A percentile compares a stretch with the other conserved stretches of the same genome.
phyloP scores from a whole-genome alignment of 257 asterid genomes.

The Scutellaria barbata region DNA sequence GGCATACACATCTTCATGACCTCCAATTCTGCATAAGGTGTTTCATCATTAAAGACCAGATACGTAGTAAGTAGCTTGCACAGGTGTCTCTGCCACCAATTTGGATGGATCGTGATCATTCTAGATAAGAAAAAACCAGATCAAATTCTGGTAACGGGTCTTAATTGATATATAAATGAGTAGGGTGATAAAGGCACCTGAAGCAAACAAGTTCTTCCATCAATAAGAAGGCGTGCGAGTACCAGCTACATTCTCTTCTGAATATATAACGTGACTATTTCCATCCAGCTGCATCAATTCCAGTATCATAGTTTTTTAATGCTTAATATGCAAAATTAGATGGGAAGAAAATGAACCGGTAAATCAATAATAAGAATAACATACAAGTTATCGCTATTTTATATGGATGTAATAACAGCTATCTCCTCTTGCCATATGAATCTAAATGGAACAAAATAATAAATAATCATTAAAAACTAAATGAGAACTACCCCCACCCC shows the following conservation, averaged over 20 bases:
- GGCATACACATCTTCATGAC: constrained; percentile 99
- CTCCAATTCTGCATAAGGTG: constrained; percentile 96
- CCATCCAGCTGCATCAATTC: constrained; percentile 76
- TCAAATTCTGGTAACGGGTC: constrained; percentile 29
- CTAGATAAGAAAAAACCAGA: constrained; percentile 47
- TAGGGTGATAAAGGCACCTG: constrained; percentile 63
- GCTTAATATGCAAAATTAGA: constrained; percentile 14
- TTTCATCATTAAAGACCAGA: constrained; percentile 79
- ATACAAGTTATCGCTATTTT: constrained; percentile 26
- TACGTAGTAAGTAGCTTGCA: constrained; percentile 90
- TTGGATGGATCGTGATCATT: constrained; percentile 99
- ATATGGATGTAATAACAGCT: constrained; percentile 30
- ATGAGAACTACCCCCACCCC: constrained; percentile 17
- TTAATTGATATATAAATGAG: constrained; percentile 21
- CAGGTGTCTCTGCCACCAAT: constrained; percentile 95
- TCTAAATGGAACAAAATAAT: constrained; percentile 42
- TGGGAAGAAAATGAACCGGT: constrained; percentile 24
- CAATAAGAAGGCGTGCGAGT: constrained; percentile 99
- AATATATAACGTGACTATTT: constrained; percentile 91
- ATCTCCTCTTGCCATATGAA: constrained; percentile 81
- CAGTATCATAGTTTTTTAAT: not conserved
- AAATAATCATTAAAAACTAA: constrained; percentile 14
- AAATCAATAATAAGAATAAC: constrained; percentile 26
- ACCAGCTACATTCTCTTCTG: constrained; percentile 99
- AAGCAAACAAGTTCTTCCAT: constrained; percentile 99